Evolutionary conservation across 345 rosid genomes (phyloP), one percentile per base, ranked within the genome.

Genomic region (Limnanthes douglasii): DNA sequence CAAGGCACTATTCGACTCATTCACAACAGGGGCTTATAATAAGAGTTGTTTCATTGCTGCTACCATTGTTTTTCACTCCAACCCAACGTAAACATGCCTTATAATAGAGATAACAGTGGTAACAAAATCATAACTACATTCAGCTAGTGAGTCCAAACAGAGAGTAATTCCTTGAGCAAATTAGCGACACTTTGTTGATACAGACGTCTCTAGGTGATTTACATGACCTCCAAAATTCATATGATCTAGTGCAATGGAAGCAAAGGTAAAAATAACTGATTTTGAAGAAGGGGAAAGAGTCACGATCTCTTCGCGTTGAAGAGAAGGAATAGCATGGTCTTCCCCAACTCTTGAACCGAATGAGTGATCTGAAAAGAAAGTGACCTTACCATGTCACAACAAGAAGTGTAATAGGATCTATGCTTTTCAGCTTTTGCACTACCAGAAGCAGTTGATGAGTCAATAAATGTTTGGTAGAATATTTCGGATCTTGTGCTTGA

Each of bases 311-410:
- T 83, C 97, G 41, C 97, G 94, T 27, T 90, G 72, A 39, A 86
- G 93, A 48, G 97, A 74, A 46, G 95, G 64, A 73, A 76, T 38
- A 79, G 49, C 93, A 86, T 82, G 47, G 72, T 78, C 60, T 88
- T 88, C 40, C 97, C 95, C 61, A 88, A 59, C 76, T 88, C 97
- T 43, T 79, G 97, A 68, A 76, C 83, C 72, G 83, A 50, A 68
- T 76, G 83, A 31, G 72, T 68, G 41, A 88, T 83, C 60, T 88
- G 97, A 62, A 76, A 76, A 33, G 80, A 70, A 38, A 88, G 71
- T 32, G 93, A 83, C 56, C 68, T 72, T 59, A 83, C 69, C 86
- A 74, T 70, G 58, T 88, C 97, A 62, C 95, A 79, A 60, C 97
- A 79, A 21, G 97, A 79, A 35, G 74, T 60, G 57, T 79, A 75